Base-by-base conservation (phyloP, 805 yeast genomes). In the Candida awuae region DNA sequence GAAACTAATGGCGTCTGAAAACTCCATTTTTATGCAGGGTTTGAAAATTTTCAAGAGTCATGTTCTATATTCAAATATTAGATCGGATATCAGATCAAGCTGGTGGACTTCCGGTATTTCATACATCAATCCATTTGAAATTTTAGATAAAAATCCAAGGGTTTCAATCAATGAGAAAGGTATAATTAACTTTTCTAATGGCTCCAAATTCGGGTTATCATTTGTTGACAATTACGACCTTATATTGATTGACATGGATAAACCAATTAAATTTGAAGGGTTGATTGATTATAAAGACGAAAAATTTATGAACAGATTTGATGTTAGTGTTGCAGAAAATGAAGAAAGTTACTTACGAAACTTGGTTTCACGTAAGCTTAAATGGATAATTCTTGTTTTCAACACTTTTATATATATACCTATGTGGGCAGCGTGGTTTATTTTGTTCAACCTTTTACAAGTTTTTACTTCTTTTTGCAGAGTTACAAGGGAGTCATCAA, bases 91-190 rank as follows among this genome's bases (percentile, higher is more conserved):
- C 47, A 72, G 94, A 48, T 77, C 94, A 4, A 72, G 84, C 13
- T 86, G 84, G 80, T 84, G 83, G 73, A 84, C 94, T 2, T 68
- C 94, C 0, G 84, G 84, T 5, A 82, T 82, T 26, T 73, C 82
- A 0, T 50, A 59, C 20, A 59, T 65, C 27, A 85, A 81, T 49
- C 86, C 86, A 0, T 80, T 77, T 53, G 58, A 61, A 39, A 58
- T 55, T 14, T 48, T 66, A 33, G 63, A 52, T 42, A 53, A 50
- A 30, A 55, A 52, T 38, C 55, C 57, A 27, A 54, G 39, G 41
- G 58, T 61, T 29, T 58, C 52, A 25, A 62, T 69, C 13, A 65
- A 65, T 41, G 53, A 56, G 18, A 55, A 62, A 15, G 75, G 80
- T 2, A 65, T 66, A 55, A 59, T 66, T 34, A 66, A 66, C 39